A percentile compares a stretch with the other conserved stretches of the same genome.
phyloP scores from a whole-genome alignment of 164 flowering plant species.

The Nymphaea colorata region DNA sequence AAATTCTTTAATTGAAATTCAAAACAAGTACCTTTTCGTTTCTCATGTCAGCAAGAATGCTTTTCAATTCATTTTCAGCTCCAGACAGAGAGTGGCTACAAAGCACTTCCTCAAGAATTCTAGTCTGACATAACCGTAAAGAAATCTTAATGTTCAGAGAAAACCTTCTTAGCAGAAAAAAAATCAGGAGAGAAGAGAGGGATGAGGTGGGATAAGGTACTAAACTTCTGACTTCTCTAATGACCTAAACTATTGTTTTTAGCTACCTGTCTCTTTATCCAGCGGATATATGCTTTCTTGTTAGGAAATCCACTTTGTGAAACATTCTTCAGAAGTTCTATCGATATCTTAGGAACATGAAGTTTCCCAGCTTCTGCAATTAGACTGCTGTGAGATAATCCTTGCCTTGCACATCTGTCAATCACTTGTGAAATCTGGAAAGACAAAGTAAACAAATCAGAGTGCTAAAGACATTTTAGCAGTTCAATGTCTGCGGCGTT shows the following conservation, averaged over 20 bases:
- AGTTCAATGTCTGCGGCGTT: no score
- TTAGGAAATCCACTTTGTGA: constrained; percentile 41
- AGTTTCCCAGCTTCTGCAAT: constrained; percentile 23
- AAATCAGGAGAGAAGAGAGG: constrained; percentile 24
- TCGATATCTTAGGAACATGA: constrained; percentile 42
- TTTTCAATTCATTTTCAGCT: no score
- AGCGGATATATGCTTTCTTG: constrained; percentile 51
- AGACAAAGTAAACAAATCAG: constrained; percentile 1
- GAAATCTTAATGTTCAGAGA: not conserved
- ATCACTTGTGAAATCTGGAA: constrained; percentile 57
- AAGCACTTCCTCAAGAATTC: not conserved
- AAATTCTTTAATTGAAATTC: no score
- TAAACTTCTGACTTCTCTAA: not conserved
- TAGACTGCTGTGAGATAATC: constrained; percentile 31
- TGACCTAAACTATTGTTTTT: not conserved
- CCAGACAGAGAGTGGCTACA: not conserved
- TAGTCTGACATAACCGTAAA: not conserved
- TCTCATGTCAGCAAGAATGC: no score
- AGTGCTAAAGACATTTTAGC: no score
- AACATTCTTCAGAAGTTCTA: constrained; percentile 45
- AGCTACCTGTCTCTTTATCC: constrained; percentile 69
- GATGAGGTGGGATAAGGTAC: not conserved
- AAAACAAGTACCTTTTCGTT: no score
- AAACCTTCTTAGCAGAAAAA: constrained; percentile 29
- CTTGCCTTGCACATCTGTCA: constrained; percentile 49